phyloP scores from a whole-genome alignment of 2,329 filamentous ascomycete species.

The Blastomyces gilchristii region DNA sequence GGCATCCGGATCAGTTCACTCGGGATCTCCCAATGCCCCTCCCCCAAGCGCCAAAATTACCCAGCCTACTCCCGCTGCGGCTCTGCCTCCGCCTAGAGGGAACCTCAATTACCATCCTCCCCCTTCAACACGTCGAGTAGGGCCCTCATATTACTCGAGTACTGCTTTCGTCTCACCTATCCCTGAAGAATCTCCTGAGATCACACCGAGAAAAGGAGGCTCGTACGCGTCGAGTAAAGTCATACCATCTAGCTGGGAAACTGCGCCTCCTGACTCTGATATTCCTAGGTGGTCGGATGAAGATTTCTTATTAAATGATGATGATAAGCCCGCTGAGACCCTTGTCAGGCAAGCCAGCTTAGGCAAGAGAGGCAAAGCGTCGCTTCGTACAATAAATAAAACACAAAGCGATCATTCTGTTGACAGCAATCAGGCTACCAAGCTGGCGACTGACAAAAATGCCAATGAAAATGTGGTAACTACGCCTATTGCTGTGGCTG shows the following conservation, averaged over 20 bases:
- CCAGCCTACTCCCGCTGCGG: slow-evolving; percentile 17
- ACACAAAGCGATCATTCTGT: slow-evolving; percentile 6
- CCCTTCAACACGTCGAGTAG: slow-evolving; percentile 26
- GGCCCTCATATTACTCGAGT: slow-evolving; percentile 43
- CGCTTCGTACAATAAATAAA: slow-evolving; percentile 24
- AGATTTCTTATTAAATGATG: slow-evolving; percentile 18
- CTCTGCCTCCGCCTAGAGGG: slow-evolving; percentile 20
- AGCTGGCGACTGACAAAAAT: not conserved
- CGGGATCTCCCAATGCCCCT: slow-evolving; percentile 20
- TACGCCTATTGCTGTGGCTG: not conserved
- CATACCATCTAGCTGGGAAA: slow-evolving; percentile 59
- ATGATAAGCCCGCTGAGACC: slow-evolving; percentile 14
- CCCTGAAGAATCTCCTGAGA: slow-evolving; percentile 55
- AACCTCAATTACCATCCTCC: slow-evolving; percentile 23
- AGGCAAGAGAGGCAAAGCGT: slow-evolving; percentile 23
- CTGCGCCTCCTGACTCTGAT: slow-evolving; percentile 39
- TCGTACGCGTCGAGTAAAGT: slow-evolving; percentile 63
- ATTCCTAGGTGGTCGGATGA: slow-evolving; percentile 28
- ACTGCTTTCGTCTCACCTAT: slow-evolving; percentile 65
- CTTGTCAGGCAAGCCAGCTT: slow-evolving; percentile 25
- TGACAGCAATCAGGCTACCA: not conserved
- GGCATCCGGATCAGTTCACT: slow-evolving; percentile 15
- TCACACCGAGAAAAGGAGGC: slow-evolving; percentile 43
- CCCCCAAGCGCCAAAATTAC: slow-evolving; percentile 17
- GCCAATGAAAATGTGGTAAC: not conserved